Base-by-base conservation (phyloP, 2,329 filamentous ascomycete species). In the Fonsecaea nubica region DNA sequence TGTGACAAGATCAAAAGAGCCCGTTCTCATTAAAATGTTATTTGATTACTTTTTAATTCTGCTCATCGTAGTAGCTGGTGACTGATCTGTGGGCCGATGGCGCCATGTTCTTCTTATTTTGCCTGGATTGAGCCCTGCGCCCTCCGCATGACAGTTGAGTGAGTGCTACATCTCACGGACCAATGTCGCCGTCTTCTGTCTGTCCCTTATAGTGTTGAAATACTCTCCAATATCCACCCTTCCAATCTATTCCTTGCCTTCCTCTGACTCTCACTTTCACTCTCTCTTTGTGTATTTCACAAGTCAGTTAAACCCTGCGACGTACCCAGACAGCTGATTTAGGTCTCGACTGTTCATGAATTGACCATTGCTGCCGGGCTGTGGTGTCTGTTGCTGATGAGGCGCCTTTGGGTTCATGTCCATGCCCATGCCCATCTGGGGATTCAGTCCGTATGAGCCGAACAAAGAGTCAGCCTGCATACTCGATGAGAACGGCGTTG, bases 271-370 rank as follows among this genome's bases (percentile, higher is more conserved):
- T 25, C 25, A 2, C 25, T 25, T 25, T 25, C 25, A 2, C 25
- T 25, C 33, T n/a, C 50, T 25, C 12, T 10, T 15, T 8, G 18
- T 35, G 4, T 13, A n/a, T 3, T 30, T 13, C 10, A 8, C 1
- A 35, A 36, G 36, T 65, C 58, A 64, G n/a, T 69, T 53, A 32
- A 70, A 70, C 7, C 66, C 64, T 4, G 63, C 54, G 64, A 70
- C 69, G 55, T 70, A 67, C 30, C 66, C 66, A 15, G 66, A 52
- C 48, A 70, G 50, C 38, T 67, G 66, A 35, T 40, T 69, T 32
- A 70, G 8, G 42, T 69, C 69, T 35, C 67, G 64, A 15, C 69
- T 62, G n/a, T 38, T 69, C 69, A 70, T 70, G 33, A 69, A 54
- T 21, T 60, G 52, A 12, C 21, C 25, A 12, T 59, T 65, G 52